phyloP scores from a whole-genome alignment of 768 basidiomycete species.

The Grammothele lineata region DNA sequence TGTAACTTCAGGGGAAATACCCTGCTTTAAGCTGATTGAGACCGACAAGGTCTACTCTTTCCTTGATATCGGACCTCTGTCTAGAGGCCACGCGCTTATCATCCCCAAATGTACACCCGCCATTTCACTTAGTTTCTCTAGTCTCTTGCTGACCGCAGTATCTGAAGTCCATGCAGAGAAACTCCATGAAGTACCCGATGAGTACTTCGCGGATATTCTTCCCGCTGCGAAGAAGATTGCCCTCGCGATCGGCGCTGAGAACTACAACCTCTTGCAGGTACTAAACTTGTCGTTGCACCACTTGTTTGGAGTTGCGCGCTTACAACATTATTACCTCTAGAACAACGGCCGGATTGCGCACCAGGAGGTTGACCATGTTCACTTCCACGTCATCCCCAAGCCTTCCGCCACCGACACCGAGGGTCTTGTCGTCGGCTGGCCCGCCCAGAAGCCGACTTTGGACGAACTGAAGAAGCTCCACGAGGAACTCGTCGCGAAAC shows the following conservation, averaged over 20 bases:
- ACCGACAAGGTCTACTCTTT: constrained; percentile 78
- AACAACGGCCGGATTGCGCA: constrained; percentile 67
- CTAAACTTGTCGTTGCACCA: constrained; percentile 1
- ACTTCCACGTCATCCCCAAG: constrained; percentile 95
- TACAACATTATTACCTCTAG: constrained; percentile 25
- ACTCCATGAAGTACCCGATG: constrained; percentile 84
- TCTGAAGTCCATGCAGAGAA: constrained; percentile 88
- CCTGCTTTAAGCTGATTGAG: constrained; percentile 80
- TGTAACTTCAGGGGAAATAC: constrained; percentile 86
- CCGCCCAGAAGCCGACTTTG: constrained; percentile 50
- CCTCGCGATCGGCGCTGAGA: constrained; percentile 60
- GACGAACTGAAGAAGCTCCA: constrained; percentile 58
- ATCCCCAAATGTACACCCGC: constrained; percentile 88
- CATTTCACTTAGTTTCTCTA: no score
- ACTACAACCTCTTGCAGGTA: constrained; percentile 86
- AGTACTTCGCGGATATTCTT: constrained; percentile 71
- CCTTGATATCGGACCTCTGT: constrained; percentile 87
- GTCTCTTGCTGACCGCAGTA: background rate
- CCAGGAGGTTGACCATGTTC: constrained; percentile 73
- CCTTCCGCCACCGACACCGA: constrained; percentile 56
- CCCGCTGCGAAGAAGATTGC: constrained; percentile 88
- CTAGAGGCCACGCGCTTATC: constrained; percentile 87
- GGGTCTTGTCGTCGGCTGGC: constrained; percentile 86
- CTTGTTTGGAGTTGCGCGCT: no score
- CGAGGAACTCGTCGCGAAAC: constrained; percentile 56